Percentiles rank a stretch among this genome's conserved stretches.
phyloP scores from a whole-genome alignment of 306 rosid genomes.

The Acacia melanoxylon region DNA sequence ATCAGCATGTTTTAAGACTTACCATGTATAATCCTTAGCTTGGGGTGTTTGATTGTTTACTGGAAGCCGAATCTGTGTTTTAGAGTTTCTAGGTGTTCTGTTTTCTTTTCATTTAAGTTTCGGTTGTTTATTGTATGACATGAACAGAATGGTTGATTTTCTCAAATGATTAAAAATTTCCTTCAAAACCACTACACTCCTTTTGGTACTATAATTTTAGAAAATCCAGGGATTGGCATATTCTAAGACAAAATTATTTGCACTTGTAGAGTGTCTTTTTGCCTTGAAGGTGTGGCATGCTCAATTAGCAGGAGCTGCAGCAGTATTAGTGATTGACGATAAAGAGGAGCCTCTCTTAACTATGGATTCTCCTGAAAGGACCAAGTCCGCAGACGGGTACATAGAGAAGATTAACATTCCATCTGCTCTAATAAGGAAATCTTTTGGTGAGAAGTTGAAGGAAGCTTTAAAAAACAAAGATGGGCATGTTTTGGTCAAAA shows the following conservation, averaged over 20 bases:
- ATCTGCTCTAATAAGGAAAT: slow-evolving; percentile 69
- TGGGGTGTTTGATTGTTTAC: neutral
- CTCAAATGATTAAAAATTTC: neutral
- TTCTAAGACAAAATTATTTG: slow-evolving; percentile 16
- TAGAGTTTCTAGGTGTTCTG: neutral
- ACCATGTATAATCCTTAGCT: neutral
- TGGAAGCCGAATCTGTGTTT: neutral
- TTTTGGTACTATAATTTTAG: neutral
- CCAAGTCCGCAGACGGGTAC: slow-evolving; percentile 64
- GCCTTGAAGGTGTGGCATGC: slow-evolving; percentile 95
- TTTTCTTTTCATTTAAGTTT: neutral
- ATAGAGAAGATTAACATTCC: slow-evolving; percentile 74
- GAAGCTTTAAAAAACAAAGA: slow-evolving; percentile 51
- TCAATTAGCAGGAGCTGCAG: slow-evolving; percentile 87
- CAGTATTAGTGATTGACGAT: slow-evolving; percentile 75
- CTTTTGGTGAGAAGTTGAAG: slow-evolving; percentile 69
- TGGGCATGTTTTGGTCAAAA: slow-evolving; percentile 54
- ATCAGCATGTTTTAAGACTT: neutral
- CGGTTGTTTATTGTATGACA: neutral
- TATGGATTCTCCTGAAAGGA: slow-evolving; percentile 82
- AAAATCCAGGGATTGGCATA: slow-evolving; percentile 18
- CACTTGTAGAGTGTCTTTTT: slow-evolving; percentile 72
- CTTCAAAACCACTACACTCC: neutral
- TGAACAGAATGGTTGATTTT: neutral
- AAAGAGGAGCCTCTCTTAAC: slow-evolving; percentile 72